Evolutionary conservation across 306 rosid genomes (phyloP).

Genomic region (Dalbergia oliveri): DNA sequence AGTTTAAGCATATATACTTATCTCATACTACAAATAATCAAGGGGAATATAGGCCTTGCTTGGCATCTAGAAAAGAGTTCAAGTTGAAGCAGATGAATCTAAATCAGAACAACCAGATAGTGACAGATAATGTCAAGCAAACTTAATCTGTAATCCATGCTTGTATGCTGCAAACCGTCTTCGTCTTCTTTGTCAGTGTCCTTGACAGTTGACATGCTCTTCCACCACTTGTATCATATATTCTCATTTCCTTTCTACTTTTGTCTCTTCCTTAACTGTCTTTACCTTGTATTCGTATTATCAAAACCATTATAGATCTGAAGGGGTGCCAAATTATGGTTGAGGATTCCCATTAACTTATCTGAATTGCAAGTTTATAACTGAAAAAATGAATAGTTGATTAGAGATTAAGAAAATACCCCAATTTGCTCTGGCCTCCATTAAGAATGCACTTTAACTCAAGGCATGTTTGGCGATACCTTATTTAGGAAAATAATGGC

Average conservation of each 20-base stretch:
- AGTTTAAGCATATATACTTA: slow-evolving; percentile 8
- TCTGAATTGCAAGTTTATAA: no score
- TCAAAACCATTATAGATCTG: not conserved
- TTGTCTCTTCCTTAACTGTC: slow-evolving; percentile 45
- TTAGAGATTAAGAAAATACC: no score
- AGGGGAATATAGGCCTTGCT: slow-evolving; percentile 2
- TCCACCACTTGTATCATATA: slow-evolving; percentile 41
- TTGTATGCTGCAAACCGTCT: slow-evolving; percentile 52
- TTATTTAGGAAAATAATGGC: no score
- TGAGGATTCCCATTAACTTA: no score
- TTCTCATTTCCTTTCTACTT: slow-evolving; percentile 52
- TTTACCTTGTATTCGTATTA: slow-evolving; percentile 48
- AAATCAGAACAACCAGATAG: slow-evolving; percentile 27
- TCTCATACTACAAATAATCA: not conserved
- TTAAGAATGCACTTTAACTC: no score
- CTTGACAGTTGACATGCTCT: slow-evolving; percentile 1
- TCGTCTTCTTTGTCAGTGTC: slow-evolving; percentile 36
- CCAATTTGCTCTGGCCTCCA: no score
- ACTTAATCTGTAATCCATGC: slow-evolving; percentile 35
- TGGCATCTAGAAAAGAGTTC: slow-evolving; percentile 46
- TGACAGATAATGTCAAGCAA: slow-evolving; percentile 24
- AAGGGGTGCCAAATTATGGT: no score
- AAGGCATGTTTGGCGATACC: no score
- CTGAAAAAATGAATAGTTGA: no score
- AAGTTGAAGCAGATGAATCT: slow-evolving; percentile 36